Evolutionary conservation across 805 yeast species (phyloP).

Genomic region (Kregervanrija pseudodelftensis): DNA sequence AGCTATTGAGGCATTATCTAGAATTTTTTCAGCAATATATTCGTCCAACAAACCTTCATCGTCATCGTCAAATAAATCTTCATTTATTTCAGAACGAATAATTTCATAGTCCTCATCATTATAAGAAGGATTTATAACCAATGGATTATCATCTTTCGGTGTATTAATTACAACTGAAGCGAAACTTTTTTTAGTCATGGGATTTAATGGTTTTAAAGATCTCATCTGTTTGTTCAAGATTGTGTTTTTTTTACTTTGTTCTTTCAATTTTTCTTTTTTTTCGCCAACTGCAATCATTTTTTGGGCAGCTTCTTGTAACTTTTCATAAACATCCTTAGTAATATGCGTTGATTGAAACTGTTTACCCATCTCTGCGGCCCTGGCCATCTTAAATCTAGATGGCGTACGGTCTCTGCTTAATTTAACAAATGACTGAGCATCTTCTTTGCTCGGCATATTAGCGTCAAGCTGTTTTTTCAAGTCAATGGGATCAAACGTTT

Average conservation of each 20-base stretch:
- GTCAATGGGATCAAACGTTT: slow-evolving; percentile 1
- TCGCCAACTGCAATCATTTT: not conserved
- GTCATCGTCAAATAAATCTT: slow-evolving; percentile 16
- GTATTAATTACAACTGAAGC: slow-evolving; percentile 4
- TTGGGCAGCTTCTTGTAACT: slow-evolving; percentile 2
- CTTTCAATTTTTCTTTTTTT: not conserved
- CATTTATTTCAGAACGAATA: slow-evolving; percentile 12
- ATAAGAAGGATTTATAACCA: slow-evolving; percentile 7
- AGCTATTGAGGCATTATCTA: not conserved
- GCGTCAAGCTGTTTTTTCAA: slow-evolving; percentile 2
- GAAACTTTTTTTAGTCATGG: not conserved
- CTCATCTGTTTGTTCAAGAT: slow-evolving; percentile 6
- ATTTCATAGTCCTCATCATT: slow-evolving; percentile 18
- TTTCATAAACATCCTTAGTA: slow-evolving; percentile 6
- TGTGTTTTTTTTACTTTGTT: not conserved
- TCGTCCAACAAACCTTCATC: slow-evolving; percentile 9
- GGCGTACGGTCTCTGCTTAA: slow-evolving; percentile 9
- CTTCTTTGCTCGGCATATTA: not conserved
- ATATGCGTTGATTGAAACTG: slow-evolving; percentile 9
- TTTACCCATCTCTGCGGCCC: slow-evolving; percentile 11
- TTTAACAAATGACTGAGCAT: not conserved
- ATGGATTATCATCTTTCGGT: slow-evolving; percentile 17
- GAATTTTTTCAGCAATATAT: not conserved
- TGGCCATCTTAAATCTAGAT: slow-evolving; percentile 9
- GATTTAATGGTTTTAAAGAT: slow-evolving; percentile 7